phyloP scores from a whole-genome alignment of 2,329 filamentous ascomycete species.

The Dryadomyces sulphureus region DNA sequence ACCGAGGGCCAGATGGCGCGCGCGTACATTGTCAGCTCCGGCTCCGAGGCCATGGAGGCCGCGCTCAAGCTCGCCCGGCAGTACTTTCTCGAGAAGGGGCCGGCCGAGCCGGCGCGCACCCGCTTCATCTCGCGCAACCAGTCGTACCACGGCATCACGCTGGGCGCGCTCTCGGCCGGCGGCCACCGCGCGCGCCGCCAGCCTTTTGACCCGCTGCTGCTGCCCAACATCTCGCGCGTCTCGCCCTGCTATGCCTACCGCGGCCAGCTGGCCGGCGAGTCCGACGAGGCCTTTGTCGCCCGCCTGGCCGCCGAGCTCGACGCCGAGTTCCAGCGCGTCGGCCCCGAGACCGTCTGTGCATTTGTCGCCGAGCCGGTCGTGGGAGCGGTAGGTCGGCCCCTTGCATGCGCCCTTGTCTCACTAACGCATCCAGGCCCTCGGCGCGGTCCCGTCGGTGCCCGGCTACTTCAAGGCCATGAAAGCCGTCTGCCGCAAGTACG shows the following conservation, averaged over 20 bases:
- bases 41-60: slow-evolving; percentile 51
- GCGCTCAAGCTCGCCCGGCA: slow-evolving; percentile 50
- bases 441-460: slow-evolving; percentile 31
- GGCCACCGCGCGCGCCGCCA: slow-evolving; percentile 45
- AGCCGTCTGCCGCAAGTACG: slow-evolving; percentile 36
- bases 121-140: slow-evolving; percentile 52
- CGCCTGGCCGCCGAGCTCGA: slow-evolving; percentile 52
- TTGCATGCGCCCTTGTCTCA: neutral
- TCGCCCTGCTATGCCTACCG: slow-evolving; percentile 55
- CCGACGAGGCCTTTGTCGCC: slow-evolving; percentile 41
- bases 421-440: slow-evolving; percentile 26
- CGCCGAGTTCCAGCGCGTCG: slow-evolving; percentile 46
- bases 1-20: slow-evolving; percentile 22
- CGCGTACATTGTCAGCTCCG: slow-evolving; percentile 23
- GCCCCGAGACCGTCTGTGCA: slow-evolving; percentile 50
- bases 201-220: slow-evolving; percentile 47
- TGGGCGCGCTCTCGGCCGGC: slow-evolving; percentile 50
- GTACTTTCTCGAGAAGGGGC: slow-evolving; percentile 43
- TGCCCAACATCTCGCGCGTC: slow-evolving; percentile 41
- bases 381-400: slow-evolving; percentile 40
- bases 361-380: slow-evolving; percentile 64
- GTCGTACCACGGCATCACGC: slow-evolving; percentile 59
- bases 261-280: slow-evolving; percentile 33
- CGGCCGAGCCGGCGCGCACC: slow-evolving; percentile 37
- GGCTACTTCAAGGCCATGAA: slow-evolving; percentile 42